Base-by-base conservation (phyloP, 805 yeast species). In the Ogataea parapolymorpha region DNA sequence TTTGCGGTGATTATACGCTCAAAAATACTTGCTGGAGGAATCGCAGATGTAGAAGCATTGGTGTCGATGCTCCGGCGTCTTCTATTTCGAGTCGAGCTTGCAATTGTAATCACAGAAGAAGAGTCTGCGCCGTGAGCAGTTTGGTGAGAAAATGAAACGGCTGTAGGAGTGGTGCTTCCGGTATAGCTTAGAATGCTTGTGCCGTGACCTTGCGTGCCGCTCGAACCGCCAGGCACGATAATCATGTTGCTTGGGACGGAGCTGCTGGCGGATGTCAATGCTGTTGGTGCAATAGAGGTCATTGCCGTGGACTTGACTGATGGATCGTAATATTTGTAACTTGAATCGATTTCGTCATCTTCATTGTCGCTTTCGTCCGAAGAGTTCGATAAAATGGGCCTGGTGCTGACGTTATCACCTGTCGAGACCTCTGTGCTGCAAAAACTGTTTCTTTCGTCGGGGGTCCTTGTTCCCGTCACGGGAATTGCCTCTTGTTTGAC, bases 21-120 rank as follows among this genome's bases (percentile, higher is more conserved):
- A 63, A 79, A 64, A 8, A 82, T 79, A 48, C 84, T 77, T n/a
- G 85, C 83, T 0, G 89, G 88, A 1, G 88, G 79, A 13, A 82
- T 81, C 0, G 87, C 87, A 20, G 79, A 68, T 0, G 84, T 77
- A 37, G 84, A 77, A 15, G 85, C 77, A 49, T 79, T 81, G 20
- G 76, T 72, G 28, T 74, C 71, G 7, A 68, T 55, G 18, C 65
- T 59, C 15, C 65, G 43, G 26, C 67, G 46, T 42, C 66, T 47
- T 32, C 61, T 45, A 34, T 61, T 55, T 17, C 66, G 52, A 2
- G 65, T 59, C 2, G 65, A 60, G 26, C 62, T 55, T 2, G 66
- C 66, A 39, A 63, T 53, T 2, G 68, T 63, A 5, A 63, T 50
- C 15, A 63, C 60, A 2, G 65, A 60, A 0, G 63, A 55, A 1